phyloP scores from a whole-genome alignment of 768 basidiomycete genomes.

The Lentinula edodes region DNA sequence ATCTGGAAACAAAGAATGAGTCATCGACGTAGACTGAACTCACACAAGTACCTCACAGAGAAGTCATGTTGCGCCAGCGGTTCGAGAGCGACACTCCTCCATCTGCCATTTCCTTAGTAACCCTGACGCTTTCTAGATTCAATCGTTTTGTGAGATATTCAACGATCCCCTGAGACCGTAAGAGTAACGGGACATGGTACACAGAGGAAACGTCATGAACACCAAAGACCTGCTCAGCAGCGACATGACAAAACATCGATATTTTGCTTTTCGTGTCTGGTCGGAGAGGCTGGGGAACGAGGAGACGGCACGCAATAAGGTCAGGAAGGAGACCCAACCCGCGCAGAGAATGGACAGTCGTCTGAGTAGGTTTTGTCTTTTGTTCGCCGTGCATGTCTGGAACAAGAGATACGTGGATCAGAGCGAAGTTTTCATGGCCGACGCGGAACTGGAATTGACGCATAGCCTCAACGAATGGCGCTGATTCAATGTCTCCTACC shows the following conservation, averaged over 20 bases:
- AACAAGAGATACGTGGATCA: conserved; percentile 96
- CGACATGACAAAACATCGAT: conserved; percentile 98
- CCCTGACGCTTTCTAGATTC: conserved; percentile 54
- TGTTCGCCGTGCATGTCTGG: conserved; percentile 99
- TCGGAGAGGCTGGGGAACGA: conserved; percentile 76
- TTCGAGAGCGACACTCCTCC: conserved; percentile 62
- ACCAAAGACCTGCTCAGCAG: conserved; percentile 83
- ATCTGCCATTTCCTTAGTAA: conserved; percentile 50
- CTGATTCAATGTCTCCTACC: conserved; percentile 97
- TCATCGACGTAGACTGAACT: not conserved
- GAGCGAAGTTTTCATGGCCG: conserved; percentile 92
- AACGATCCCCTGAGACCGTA: conserved; percentile 90
- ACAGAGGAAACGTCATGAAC: conserved; percentile 96
- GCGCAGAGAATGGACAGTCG: conserved; percentile 88
- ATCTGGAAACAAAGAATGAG: conserved; percentile 39
- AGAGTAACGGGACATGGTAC: conserved; percentile 92
- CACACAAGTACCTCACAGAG: conserved; percentile 45
- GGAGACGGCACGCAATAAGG: conserved; percentile 87
- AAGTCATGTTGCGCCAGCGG: conserved; percentile 81
- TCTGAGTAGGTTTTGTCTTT: conserved; percentile 98
- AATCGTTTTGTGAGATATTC: conserved; percentile 78
- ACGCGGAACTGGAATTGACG: conserved; percentile 99
- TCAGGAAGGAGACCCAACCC: conserved; percentile 92
- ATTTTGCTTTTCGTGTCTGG: conserved; percentile 90
- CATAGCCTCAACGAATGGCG: conserved; percentile 97